Evolutionary conservation across 2,329 filamentous ascomycete genomes (phyloP).

Genomic region (Cladosporium oxysporum): DNA sequence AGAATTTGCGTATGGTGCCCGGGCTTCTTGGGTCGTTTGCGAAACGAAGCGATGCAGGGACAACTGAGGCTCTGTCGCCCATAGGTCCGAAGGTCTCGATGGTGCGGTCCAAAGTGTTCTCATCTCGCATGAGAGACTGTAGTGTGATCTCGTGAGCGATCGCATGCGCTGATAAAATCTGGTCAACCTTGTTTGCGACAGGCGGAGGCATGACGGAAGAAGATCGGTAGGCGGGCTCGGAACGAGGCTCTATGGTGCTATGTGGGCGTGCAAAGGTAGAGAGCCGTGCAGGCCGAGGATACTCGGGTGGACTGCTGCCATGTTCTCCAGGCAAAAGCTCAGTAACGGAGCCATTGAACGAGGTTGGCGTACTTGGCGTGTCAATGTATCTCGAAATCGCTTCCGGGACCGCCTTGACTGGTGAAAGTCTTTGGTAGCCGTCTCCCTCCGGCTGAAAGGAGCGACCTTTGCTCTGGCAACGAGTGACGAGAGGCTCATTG

Average conservation of each 20-base stretch:
- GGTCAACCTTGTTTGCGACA: slow-evolving; percentile 28
- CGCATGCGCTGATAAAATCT: slow-evolving; percentile 32
- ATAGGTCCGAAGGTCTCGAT: slow-evolving; percentile 26
- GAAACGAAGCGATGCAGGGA: slow-evolving; percentile 27
- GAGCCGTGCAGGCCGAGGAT: slow-evolving; percentile 21
- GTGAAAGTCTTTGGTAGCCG: slow-evolving; percentile 33
- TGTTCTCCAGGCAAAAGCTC: slow-evolving; percentile 27
- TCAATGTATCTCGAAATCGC: not conserved
- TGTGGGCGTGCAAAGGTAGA: slow-evolving; percentile 13
- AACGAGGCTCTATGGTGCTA: slow-evolving; percentile 15
- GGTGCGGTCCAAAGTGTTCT: slow-evolving; percentile 27
- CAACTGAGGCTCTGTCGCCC: slow-evolving; percentile 25
- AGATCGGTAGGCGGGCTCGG: slow-evolving; percentile 19
- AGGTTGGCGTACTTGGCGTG: slow-evolving; percentile 26
- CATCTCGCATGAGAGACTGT: slow-evolving; percentile 35
- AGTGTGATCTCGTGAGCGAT: slow-evolving; percentile 39
- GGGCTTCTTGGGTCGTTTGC: slow-evolving; percentile 30
- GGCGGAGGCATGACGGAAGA: slow-evolving; percentile 18
- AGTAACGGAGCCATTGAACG: slow-evolving; percentile 34
- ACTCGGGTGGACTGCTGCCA: slow-evolving; percentile 23
- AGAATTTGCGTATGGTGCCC: slow-evolving; percentile 16
- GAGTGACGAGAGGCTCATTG: slow-evolving; percentile 24
- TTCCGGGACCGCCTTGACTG: slow-evolving; percentile 4
- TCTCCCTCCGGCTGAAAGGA: slow-evolving; percentile 21
- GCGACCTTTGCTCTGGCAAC: slow-evolving; percentile 25